phyloP scores from a whole-genome alignment of 2,329 filamentous ascomycete species.

The Phyllosticta citriasiana region DNA sequence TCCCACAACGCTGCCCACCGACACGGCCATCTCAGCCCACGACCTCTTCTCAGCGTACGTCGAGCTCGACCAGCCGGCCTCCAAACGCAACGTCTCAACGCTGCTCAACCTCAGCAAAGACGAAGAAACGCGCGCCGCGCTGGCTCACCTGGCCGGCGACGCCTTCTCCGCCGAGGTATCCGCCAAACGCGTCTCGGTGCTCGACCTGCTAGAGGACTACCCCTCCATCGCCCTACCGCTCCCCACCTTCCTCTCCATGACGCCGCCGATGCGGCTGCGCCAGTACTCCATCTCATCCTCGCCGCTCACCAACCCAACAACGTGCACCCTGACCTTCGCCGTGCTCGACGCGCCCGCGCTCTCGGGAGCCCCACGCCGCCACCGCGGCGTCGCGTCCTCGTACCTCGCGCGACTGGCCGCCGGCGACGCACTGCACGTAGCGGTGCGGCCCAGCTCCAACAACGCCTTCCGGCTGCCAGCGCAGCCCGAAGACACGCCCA shows the following conservation, averaged over 20 bases:
- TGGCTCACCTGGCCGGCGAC: slow-evolving; percentile 38
- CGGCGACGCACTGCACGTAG: slow-evolving; percentile 34
- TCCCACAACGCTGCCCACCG: slow-evolving; percentile 56
- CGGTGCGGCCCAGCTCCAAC: slow-evolving; percentile 29
- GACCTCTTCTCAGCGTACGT: slow-evolving; percentile 61
- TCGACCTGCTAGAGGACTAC: slow-evolving; percentile 61
- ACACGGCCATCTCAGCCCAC: slow-evolving; percentile 49
- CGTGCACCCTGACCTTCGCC: slow-evolving; percentile 57
- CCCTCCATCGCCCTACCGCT: slow-evolving; percentile 51
- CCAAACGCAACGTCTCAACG: slow-evolving; percentile 48
- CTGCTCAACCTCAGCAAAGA: slow-evolving; percentile 43
- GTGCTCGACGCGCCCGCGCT: slow-evolving; percentile 50
- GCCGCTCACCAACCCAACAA: slow-evolving; percentile 47
- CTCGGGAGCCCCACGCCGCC: slow-evolving; percentile 34
- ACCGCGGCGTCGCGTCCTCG: slow-evolving; percentile 34
- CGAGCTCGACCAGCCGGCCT: slow-evolving; percentile 63
- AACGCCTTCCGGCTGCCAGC: slow-evolving; percentile 36
- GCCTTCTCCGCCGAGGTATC: slow-evolving; percentile 29
- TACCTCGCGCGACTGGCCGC: slow-evolving; percentile 32
- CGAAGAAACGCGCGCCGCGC: slow-evolving; percentile 37
- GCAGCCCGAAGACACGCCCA: slow-evolving; percentile 29
- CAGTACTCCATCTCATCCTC: slow-evolving; percentile 75
- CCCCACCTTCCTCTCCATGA: slow-evolving; percentile 57
- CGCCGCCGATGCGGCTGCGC: slow-evolving; percentile 69
- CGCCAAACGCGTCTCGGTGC: slow-evolving; percentile 50